A percentile compares a stretch with the other conserved stretches of the same genome.
These are phyloP conservation scores for Monosporozyma yasuniensis DNA, from an alignment of 805 yeast species.

Conservation along the genomic window DNA sequence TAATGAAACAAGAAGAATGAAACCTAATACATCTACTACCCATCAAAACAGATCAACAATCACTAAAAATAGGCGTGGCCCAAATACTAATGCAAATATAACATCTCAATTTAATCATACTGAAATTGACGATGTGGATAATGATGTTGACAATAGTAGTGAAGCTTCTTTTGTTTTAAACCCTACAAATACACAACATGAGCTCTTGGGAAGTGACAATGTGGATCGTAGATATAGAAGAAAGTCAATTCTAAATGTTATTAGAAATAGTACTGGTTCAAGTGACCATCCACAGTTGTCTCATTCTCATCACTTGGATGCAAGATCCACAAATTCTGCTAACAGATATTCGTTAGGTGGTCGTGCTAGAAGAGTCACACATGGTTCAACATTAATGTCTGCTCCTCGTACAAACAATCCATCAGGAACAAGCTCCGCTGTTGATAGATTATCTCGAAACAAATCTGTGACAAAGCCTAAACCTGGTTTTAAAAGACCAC, in stretches of 20 bases:
- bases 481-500: slow-evolving; percentile 15
- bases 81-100: not conserved
- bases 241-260: slow-evolving; percentile 27
- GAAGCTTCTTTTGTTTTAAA: slow-evolving; percentile 30
- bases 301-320: not conserved
- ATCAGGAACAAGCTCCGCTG: not conserved
- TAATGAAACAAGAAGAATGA: slow-evolving; percentile 2
- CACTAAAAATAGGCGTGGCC: not conserved
- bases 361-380: not conserved
- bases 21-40: not conserved
- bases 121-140: not conserved
- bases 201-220: slow-evolving; percentile 1
- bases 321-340: not conserved
- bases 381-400: not conserved
- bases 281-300: not conserved
- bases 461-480: not conserved
- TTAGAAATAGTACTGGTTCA: slow-evolving; percentile 19
- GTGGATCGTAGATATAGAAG: slow-evolving; percentile 19
- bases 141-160: slow-evolving; percentile 22
- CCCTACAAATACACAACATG: slow-evolving; percentile 12
- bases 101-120: not conserved
- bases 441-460: not conserved
- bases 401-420: not conserved
- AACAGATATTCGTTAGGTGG: slow-evolving; percentile 1
- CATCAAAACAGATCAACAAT: not conserved